Conservation (phyloP, 1,284 basidiomycete genomes). For the Sanghuangporus weigelae region DNA sequence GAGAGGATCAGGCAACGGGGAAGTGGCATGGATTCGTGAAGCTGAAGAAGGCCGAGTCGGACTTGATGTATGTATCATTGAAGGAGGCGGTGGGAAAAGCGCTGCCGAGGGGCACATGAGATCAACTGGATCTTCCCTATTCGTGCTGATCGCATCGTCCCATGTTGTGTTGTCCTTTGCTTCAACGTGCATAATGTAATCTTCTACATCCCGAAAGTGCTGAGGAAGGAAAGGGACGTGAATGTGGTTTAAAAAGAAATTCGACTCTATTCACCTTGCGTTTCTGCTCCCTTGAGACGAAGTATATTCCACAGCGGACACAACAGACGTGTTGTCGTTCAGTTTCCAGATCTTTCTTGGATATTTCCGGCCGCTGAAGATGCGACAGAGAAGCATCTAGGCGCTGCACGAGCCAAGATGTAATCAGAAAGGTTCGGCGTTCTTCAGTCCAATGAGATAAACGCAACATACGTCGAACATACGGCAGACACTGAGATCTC, state of each 20-base stretch:
- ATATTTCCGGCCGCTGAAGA: neutral
- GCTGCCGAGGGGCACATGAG: neutral
- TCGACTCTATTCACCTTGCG: neutral
- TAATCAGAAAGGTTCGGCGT: neutral
- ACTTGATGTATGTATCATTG: neutral
- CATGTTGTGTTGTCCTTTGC: neutral
- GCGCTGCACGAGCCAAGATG: neutral
- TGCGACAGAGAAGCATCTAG: neutral
- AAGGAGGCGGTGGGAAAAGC: slow-evolving; percentile 2
- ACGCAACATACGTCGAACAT: neutral
- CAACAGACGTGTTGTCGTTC: slow-evolving; percentile 3
- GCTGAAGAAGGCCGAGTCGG: neutral
- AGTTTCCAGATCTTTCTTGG: neutral
- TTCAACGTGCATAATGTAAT: neutral
- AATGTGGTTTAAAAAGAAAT: neutral
- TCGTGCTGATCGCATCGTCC: neutral
- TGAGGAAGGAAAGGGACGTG: neutral
- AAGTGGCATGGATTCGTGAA: neutral
- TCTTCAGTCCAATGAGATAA: neutral
- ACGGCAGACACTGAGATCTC: neutral
- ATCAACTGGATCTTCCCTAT: neutral
- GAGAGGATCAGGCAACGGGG: neutral
- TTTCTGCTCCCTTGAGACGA: slow-evolving; percentile 1
- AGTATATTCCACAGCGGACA: slow-evolving; percentile 10
- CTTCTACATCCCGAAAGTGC: slow-evolving; percentile 9